These are phyloP conservation scores for Escovopsis sp. DNA, from an alignment of 2,329 filamentous ascomycete genomes.

Conservation along the genomic window DNA sequence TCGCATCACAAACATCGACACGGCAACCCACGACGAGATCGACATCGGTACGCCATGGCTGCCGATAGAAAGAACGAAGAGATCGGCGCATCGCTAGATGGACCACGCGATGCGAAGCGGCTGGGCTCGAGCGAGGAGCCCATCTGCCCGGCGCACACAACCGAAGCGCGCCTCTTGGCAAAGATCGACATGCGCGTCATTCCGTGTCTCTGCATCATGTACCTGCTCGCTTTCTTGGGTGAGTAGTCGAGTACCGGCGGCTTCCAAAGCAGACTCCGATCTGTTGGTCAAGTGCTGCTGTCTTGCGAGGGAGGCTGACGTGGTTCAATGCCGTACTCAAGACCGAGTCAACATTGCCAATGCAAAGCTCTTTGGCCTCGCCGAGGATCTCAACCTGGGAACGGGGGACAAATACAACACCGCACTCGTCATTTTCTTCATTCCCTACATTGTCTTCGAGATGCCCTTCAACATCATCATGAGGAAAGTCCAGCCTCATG, in stretches of 20 bases:
- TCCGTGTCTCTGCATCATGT: constrained; percentile 59
- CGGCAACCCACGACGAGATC: too few relatives aligned
- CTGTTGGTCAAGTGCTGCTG: too few relatives aligned
- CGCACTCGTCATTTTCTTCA: constrained; percentile 66
- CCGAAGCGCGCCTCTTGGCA: constrained; percentile 49
- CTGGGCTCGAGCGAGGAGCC: neutral
- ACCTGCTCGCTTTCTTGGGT: constrained; percentile 53
- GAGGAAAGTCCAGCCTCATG: constrained; percentile 45
- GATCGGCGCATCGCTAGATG: constrained; percentile 7
- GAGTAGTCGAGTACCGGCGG: constrained; percentile 5
- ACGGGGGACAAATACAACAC: constrained; percentile 51
- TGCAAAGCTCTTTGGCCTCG: constrained; percentile 52
- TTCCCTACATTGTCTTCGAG: constrained; percentile 59
- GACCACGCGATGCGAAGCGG: constrained; percentile 2
- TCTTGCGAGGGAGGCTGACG: neutral
- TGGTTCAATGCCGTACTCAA: constrained; percentile 2
- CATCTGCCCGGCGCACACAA: constrained; percentile 37
- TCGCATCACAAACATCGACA: too few relatives aligned
- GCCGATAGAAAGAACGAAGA: constrained; percentile 7
- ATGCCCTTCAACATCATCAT: constrained; percentile 55
- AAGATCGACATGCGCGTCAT: constrained; percentile 60
- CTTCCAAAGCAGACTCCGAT: neutral
- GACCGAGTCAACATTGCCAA: constrained; percentile 70
- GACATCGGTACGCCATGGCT: constrained; percentile 5
- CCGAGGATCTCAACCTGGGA: constrained; percentile 43